Evolutionary conservation across 2,329 filamentous ascomycete genomes (phyloP).

Genomic region (Curvularia eragrostidis): DNA sequence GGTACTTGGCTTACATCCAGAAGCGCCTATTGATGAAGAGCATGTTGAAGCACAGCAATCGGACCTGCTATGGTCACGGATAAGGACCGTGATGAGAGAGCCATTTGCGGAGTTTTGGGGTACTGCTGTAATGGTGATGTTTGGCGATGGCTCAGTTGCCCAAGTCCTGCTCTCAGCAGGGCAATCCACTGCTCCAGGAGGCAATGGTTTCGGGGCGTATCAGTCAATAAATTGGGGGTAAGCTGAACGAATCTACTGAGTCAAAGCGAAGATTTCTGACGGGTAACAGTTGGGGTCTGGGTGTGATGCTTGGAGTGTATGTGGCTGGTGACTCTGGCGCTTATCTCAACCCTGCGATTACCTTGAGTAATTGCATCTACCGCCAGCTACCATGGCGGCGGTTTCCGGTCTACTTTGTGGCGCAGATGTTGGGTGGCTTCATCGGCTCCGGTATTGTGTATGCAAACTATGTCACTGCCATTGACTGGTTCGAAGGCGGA

Average conservation of each 20-base stretch:
- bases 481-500: constrained; percentile 69
- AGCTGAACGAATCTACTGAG: not conserved
- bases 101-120: constrained; percentile 56
- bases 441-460: constrained; percentile 58
- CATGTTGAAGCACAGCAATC: constrained; percentile 48
- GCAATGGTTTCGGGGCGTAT: constrained; percentile 52
- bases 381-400: constrained; percentile 73
- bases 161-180: constrained; percentile 52
- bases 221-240: constrained; percentile 54
- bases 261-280: constrained; percentile 9
- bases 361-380: constrained; percentile 71
- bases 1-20: constrained; percentile 49
- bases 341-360: constrained; percentile 71
- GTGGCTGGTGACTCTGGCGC: constrained; percentile 69
- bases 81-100: constrained; percentile 50
- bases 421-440: constrained; percentile 73
- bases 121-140: constrained; percentile 52
- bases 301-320: constrained; percentile 63
- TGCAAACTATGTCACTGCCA: constrained; percentile 61
- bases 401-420: constrained; percentile 70
- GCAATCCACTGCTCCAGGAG: constrained; percentile 50
- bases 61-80: constrained; percentile 48
- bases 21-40: constrained; percentile 52
- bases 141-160: constrained; percentile 54
- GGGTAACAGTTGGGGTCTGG: constrained; percentile 43